A percentile compares a stretch with the other conserved stretches of the same genome.
Evolutionary conservation across 805 yeast species (phyloP).

Genomic region (Debaryomyces castellii): DNA sequence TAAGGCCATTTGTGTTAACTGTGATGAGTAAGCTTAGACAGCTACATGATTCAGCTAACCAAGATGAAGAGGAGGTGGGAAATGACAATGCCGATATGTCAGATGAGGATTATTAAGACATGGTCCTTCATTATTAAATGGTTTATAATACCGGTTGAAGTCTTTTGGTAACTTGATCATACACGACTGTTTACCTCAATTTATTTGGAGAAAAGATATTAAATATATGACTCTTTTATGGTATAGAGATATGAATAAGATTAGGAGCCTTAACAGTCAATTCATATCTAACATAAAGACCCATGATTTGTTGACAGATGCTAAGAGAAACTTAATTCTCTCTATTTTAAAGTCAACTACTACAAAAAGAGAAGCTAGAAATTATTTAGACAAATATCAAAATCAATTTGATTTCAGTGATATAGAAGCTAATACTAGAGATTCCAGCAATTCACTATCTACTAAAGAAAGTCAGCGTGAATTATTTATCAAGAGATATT

Average conservation of each 20-base stretch:
- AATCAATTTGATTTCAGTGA: slow-evolving; percentile 36
- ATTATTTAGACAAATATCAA: slow-evolving; percentile 72
- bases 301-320: slow-evolving; percentile 36
- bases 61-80: slow-evolving; percentile 11
- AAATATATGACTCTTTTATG: not conserved
- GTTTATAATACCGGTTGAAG: too few species aligned
- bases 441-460: slow-evolving; percentile 8
- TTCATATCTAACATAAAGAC: slow-evolving; percentile 38
- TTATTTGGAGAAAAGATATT: not conserved
- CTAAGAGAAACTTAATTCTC: slow-evolving; percentile 69
- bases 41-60: slow-evolving; percentile 40
- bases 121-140: too few species aligned
- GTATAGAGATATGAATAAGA: not conserved
- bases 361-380: slow-evolving; percentile 87
- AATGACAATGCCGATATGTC: slow-evolving; percentile 6
- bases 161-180: not conserved
- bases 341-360: slow-evolving; percentile 88
- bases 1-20: slow-evolving; percentile 75
- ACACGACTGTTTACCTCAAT: not conserved
- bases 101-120: slow-evolving; percentile 2
- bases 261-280: slow-evolving; percentile 26
- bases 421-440: slow-evolving; percentile 20
- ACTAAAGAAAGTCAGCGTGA: slow-evolving; percentile 28
- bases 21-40: slow-evolving; percentile 78
- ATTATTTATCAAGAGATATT: slow-evolving; percentile 31